Evolutionary conservation across 2,329 filamentous ascomycete genomes (phyloP), one percentile per base, ranked within the genome.

Genomic region (Sclerotinia sclerotiorum): DNA sequence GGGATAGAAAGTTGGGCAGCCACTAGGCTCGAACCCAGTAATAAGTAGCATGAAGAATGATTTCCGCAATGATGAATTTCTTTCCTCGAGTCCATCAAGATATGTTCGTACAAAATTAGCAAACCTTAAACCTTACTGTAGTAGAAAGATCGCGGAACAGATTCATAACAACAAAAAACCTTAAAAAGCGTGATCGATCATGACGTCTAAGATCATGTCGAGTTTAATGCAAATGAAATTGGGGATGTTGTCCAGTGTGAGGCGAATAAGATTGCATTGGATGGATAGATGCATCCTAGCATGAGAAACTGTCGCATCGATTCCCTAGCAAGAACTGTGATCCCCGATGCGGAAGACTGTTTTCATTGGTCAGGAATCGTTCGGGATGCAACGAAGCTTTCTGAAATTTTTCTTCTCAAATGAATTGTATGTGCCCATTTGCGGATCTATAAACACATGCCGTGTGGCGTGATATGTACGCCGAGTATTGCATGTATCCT

Each of bases 381-480:
- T 42, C 58, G 58, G 58, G 46, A 39, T 52, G 32, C 39, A 27
- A 7, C 15, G 35, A 35, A 29, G 27, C 27, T n/a, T 29, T 24
- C 3, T 35, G 17, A 32, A 35, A 5, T 19, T 55, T n/a, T 32
- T 48, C 54, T 56, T 39, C 32, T n/a, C 29, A 56, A 29, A 51
- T 27, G 39, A 49, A 27, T 56, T 56, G 42, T 64, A n/a, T 48
- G 27, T 63, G 46, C 29, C 29, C n/a, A n/a, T 52, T 39, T 29
- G 51, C 62, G 39, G 62, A 65, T 65, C 62, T 65, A 19, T 24
- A 19, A 54, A 65, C 35, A 42, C n/a, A 29, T 44, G 62, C 49
- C 17, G 62, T 65, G 51, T 65, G 49, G 49, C 35, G 39, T 55
- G 49, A 55, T 65, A 65, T 65, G 64, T 60, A 42, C 19, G 54